Evolutionary conservation across 108 stramenopile species (phyloP), one percentile per base, ranked within the genome.

Genomic region (Fistulifera solaris): DNA sequence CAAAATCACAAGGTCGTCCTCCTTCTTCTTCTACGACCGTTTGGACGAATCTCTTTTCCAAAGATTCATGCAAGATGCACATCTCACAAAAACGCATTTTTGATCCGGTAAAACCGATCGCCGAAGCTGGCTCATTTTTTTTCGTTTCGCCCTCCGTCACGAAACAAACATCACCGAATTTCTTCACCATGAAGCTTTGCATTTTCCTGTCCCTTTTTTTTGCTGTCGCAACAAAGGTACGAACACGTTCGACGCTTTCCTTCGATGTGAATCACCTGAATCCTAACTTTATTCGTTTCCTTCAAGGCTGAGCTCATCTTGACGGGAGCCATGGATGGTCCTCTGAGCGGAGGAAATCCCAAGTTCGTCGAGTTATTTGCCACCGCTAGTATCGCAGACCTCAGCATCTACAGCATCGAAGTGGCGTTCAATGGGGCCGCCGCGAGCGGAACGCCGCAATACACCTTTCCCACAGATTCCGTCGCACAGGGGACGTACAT

Each of bases 291-390:
- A 46, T 22, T 22, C 6, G 5, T 46, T 22, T 18, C 11, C 11
- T 8, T 22, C 44, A 22, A 11, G 21, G 18, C 44, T 6, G 44
- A 48, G 52, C 54, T 63, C 40, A 46, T 63, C 38, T 45, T 63
- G 24, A 56, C 62, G 7, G 62, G 62, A 56, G 62, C 47, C 21
- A 56, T 63, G 23, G 62, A 63, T 41, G 62, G 62, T 40, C 62
- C 62, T 25, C 47, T 63, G 0, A 2, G 26, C 1, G 62, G 62
- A 8, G 62, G 62, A 48, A 24, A 56, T 16, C 62, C 62, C 10
- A 63, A 63, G 44, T 45, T 47, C n/a, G 38, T 63, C 40, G 52
- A 66, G 31, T 28, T 66, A 11, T 66, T 52, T 48, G 63, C 63
- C 6, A 23, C 41, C 14, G 38, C 16, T 27, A 24, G 57, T 46